Evolutionary conservation across 768 basidiomycete species (phyloP).

Genomic region (Amanita muscaria): DNA sequence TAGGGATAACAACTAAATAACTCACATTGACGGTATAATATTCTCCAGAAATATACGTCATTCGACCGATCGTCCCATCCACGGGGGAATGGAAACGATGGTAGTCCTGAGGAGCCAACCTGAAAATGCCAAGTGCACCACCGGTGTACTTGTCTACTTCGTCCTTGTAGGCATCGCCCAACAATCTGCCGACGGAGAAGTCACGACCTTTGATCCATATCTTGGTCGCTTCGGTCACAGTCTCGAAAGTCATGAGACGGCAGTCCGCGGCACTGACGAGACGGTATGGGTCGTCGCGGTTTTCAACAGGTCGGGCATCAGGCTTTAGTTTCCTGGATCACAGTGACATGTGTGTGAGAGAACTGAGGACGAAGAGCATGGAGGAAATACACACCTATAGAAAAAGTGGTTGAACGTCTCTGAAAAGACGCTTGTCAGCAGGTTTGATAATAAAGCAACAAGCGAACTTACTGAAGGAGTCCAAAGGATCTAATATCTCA

Average conservation of each 20-base stretch:
- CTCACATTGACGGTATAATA: slow-evolving; percentile 93
- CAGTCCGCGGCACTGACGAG: slow-evolving; percentile 92
- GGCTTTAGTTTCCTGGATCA: slow-evolving; percentile 73
- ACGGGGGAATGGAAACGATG: slow-evolving; percentile 90
- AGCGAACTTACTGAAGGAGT: slow-evolving; percentile 63
- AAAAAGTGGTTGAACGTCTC: slow-evolving; percentile 94
- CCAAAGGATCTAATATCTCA: slow-evolving; percentile 77
- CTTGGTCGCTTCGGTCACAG: slow-evolving; percentile 73
- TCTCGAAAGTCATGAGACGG: slow-evolving; percentile 91
- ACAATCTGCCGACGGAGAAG: slow-evolving; percentile 70
- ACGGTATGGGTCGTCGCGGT: slow-evolving; percentile 63
- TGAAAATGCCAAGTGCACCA: slow-evolving; percentile 83
- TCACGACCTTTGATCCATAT: slow-evolving; percentile 98
- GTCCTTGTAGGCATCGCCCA: slow-evolving; percentile 69
- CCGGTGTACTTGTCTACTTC: slow-evolving; percentile 66
- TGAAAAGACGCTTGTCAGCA: slow-evolving; percentile 20
- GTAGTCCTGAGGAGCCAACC: slow-evolving; percentile 91
- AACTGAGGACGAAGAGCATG: no score
- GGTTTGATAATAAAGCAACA: background rate
- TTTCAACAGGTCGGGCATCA: slow-evolving; percentile 65
- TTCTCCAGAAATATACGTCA: slow-evolving; percentile 80
- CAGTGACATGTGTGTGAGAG: no score
- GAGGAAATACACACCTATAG: slow-evolving; percentile 51
- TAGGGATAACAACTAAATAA: slow-evolving; percentile 5
- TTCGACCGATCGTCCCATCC: slow-evolving; percentile 73